Evolutionary conservation across 2,329 filamentous ascomycete species (phyloP), one percentile per base, ranked within the genome.

Genomic region (Cryphonectria carpinicola): DNA sequence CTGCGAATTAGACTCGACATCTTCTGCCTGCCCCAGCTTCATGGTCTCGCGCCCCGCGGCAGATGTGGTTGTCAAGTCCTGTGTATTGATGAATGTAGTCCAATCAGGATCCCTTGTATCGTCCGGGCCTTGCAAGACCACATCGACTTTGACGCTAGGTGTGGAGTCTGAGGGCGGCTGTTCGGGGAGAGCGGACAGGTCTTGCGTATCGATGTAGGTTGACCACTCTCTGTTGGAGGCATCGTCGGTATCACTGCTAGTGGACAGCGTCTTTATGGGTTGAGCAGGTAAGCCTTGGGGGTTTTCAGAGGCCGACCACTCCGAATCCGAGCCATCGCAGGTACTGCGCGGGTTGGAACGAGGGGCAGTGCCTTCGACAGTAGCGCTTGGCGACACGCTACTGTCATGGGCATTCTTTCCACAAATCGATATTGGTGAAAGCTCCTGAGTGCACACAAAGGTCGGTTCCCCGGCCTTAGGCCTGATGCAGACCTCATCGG

Each of bases 161-260:
- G 37, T 25, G 22, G 3, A 28, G 28, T 14, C 17, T 17, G 64
- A 8, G 39, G n/a, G 3, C n/a, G 14, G 35, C 46, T 46, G 17
- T 32, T 60, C 28, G 11, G 66, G 58, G 25, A 37, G 25, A 39
- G 66, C 52, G 8, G 63, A 46, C 19, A 52, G 41, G 28, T 64
- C 25, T 43, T 72, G 56, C 1, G 66, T 66, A 10, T 69, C 46
- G 17, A 71, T 11, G 41, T 61, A 69, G 6, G 69, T 72, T 25
- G 66, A 68, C 71, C 71, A 72, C 1, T 71, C 71, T 19, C 62
- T 52, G 14, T 65, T n/a, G 7, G 69, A 72, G 14, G 43, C 17
- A 28, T 63, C 66, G 39, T 37, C 37, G 46, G 63, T 22, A 32
- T 35, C 64, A 43, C 37, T 39, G n/a, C 19, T 37, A 32, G 13